Evolutionary conservation across 305 asterid species (phyloP).

Genomic region (Withania somnifera): DNA sequence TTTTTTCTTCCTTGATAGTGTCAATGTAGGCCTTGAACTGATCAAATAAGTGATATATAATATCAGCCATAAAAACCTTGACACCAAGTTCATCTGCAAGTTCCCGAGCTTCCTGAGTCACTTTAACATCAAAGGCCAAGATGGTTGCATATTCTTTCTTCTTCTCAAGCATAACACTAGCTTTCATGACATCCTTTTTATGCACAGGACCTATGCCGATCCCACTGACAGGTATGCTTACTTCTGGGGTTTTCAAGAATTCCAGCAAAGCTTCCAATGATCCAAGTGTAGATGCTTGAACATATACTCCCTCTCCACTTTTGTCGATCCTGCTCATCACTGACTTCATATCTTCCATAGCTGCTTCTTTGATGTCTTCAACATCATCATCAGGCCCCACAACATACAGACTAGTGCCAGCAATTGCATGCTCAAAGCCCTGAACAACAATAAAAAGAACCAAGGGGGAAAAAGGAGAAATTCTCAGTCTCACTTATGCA

Average conservation of each 20-base stretch:
- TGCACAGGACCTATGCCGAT: slow-evolving; percentile 97
- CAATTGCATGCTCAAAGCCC: slow-evolving; percentile 99
- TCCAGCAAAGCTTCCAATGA: slow-evolving; percentile 93
- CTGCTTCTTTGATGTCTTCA: slow-evolving; percentile 71
- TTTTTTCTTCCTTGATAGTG: slow-evolving; percentile 92
- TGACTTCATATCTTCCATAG: slow-evolving; percentile 93
- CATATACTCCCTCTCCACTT: slow-evolving; percentile 97
- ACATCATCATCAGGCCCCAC: slow-evolving; percentile 84
- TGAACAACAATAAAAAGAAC: slow-evolving; percentile 14
- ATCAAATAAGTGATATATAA: slow-evolving; percentile 88
- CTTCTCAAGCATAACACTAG: slow-evolving; percentile 98
- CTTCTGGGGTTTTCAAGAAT: slow-evolving; percentile 89
- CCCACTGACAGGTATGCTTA: slow-evolving; percentile 94
- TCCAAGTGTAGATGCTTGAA: slow-evolving; percentile 98
- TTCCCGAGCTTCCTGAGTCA: slow-evolving; percentile 90
- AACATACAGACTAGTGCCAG: slow-evolving; percentile 87
- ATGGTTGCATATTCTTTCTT: slow-evolving; percentile 87
- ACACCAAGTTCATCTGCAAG: slow-evolving; percentile 93
- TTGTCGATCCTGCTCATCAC: slow-evolving; percentile 93
- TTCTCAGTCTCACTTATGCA: neutral
- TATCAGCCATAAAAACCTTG: slow-evolving; percentile 83
- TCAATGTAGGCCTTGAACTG: slow-evolving; percentile 94
- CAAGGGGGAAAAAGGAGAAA: neutral
- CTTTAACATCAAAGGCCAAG: slow-evolving; percentile 94
- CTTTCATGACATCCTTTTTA: slow-evolving; percentile 95